Percentiles rank a stretch among this genome's conserved stretches.
These are phyloP conservation scores for Nannochloris sp. DNA, from an alignment of 139 green algal species.

Conservation along the genomic window DNA sequence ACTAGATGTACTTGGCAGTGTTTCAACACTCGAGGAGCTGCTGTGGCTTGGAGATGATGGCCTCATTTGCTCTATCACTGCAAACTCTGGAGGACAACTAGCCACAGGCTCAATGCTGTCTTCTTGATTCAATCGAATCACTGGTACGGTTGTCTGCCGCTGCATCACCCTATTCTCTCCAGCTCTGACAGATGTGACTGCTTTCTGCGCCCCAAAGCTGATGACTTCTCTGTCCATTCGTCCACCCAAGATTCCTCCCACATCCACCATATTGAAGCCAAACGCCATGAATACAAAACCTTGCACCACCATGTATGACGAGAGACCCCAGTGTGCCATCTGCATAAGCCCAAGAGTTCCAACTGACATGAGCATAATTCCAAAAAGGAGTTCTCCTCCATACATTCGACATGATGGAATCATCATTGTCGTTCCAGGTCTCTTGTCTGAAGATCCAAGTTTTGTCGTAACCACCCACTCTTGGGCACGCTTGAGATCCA, in stretches of 20 bases:
- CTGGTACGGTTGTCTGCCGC: neutral
- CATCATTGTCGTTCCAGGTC: constrained; percentile 25
- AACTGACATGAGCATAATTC: constrained; percentile 46
- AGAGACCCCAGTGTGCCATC: constrained; percentile 43
- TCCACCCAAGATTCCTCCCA: constrained; percentile 42
- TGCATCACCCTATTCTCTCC: neutral
- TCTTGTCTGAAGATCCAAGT: constrained; percentile 45
- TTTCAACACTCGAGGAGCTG: neutral
- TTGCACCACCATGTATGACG: constrained; percentile 65
- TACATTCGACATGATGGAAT: constrained; percentile 49
- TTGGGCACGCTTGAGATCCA: constrained; percentile 62
- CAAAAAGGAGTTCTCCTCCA: constrained; percentile 49
- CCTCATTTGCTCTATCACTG: neutral
- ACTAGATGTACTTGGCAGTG: neutral
- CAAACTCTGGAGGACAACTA: too few relatives aligned
- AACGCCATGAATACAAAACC: constrained; percentile 67
- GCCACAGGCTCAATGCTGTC: neutral
- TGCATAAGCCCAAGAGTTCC: constrained; percentile 55
- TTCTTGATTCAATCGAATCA: constrained; percentile 1
- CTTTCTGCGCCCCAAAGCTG: constrained; percentile 2
- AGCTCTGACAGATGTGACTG: neutral
- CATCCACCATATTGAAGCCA: constrained; percentile 65
- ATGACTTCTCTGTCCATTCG: constrained; percentile 31
- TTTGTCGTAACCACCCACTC: constrained; percentile 88
- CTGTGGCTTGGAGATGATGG: neutral